phyloP scores from a whole-genome alignment of 768 basidiomycete genomes.

The Leccinum broughii region DNA sequence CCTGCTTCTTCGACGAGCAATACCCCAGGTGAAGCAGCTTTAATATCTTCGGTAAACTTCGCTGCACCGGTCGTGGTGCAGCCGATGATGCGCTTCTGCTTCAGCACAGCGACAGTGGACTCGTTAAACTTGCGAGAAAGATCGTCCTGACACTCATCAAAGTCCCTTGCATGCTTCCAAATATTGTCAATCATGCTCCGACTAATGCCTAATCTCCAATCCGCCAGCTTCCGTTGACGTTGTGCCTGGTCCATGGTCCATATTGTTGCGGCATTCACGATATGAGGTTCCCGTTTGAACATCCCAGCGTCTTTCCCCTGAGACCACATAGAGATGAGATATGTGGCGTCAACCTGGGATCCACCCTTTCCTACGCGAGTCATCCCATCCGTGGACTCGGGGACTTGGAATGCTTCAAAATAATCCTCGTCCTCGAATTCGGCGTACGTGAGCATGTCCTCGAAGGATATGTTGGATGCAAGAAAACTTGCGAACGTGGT shows the following conservation, averaged over 20 bases:
- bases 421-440: constrained; percentile 53
- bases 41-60: constrained; percentile 52
- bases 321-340: constrained; percentile 51
- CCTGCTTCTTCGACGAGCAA: constrained; percentile 73
- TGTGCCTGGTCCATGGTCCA: constrained; percentile 38
- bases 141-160: constrained; percentile 40
- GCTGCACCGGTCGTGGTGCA: constrained; percentile 74
- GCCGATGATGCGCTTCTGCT: constrained; percentile 55
- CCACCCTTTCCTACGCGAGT: constrained; percentile 43
- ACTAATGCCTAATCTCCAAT: constrained; percentile 41
- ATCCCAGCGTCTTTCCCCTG: constrained; percentile 45
- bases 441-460: constrained; percentile 44
- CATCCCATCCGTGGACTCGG: constrained; percentile 47
- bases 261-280: constrained; percentile 28
- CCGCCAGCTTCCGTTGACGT: constrained; percentile 28
- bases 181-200: constrained; percentile 37
- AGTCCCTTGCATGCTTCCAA: constrained; percentile 35
- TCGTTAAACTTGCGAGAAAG: constrained; percentile 39
- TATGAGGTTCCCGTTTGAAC: constrained; percentile 30
- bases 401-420: constrained; percentile 47
- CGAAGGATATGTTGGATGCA: constrained; percentile 15
- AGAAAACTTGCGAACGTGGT: constrained; percentile 31
- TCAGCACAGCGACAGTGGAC: constrained; percentile 36
- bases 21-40: constrained; percentile 47
- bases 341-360: constrained; percentile 33